A percentile compares a stretch with the other conserved stretches of the same genome.
These are phyloP conservation scores for Stephania yunnanensis DNA, from an alignment of 164 flowering plant genomes.

Conservation along the genomic window DNA sequence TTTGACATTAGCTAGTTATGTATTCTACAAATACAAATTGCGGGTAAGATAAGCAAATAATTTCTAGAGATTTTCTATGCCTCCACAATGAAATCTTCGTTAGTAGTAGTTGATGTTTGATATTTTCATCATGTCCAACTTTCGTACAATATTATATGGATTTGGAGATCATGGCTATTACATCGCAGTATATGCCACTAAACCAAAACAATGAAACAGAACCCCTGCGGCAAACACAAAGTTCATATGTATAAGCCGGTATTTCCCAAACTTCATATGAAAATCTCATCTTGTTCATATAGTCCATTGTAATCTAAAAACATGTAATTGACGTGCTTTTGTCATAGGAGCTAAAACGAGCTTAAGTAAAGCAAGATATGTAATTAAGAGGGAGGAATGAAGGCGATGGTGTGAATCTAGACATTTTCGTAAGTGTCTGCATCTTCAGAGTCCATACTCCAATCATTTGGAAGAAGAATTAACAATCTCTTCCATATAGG, in stretches of 20 bases:
- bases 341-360: not conserved
- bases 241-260: slow-evolving; percentile 34
- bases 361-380: not conserved
- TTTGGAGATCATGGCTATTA: slow-evolving; percentile 90
- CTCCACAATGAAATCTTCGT: not conserved
- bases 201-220: slow-evolving; percentile 47
- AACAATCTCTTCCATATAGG: not conserved
- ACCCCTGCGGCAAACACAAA: slow-evolving; percentile 36
- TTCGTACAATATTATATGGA: slow-evolving; percentile 87
- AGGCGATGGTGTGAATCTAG: not conserved
- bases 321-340: not conserved
- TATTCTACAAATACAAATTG: slow-evolving; percentile 88
- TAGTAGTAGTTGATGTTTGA: not conserved
- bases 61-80: not conserved
- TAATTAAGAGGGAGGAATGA: not conserved
- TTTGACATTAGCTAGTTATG: slow-evolving; percentile 53
- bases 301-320: not conserved
- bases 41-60: slow-evolving; percentile 33
- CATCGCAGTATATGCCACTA: slow-evolving; percentile 96
- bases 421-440: not conserved
- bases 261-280: not conserved
- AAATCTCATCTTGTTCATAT: not conserved
- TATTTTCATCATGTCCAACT: not conserved
- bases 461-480: not conserved
- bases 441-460: not conserved